Percentiles rank a stretch among this genome's conserved stretches.
These are phyloP conservation scores for Alternaria infectoria DNA, from an alignment of 2,329 filamentous ascomycete species.

Conservation along the genomic window DNA sequence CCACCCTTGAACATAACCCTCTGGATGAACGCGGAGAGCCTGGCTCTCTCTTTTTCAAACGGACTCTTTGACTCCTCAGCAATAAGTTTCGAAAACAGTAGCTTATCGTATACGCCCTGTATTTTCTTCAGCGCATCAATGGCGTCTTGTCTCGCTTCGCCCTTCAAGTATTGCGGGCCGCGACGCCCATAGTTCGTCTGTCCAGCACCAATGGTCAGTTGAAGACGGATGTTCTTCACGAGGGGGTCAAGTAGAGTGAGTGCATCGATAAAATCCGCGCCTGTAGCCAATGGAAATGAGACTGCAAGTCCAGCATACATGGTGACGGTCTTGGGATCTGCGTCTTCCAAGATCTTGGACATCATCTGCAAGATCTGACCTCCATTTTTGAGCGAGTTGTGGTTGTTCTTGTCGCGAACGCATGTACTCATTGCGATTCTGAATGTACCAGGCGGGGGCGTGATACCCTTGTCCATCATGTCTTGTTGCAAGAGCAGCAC, in stretches of 20 bases:
- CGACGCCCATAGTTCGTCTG: background rate
- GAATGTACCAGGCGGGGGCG: conserved; percentile 61
- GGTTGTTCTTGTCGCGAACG: conserved; percentile 76
- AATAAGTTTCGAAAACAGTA: conserved; percentile 40
- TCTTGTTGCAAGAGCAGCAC: conserved; percentile 61
- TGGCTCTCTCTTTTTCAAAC: conserved; percentile 35
- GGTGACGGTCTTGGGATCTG: conserved; percentile 35
- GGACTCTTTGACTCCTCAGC: conserved; percentile 34
- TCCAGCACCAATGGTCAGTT: conserved; percentile 35
- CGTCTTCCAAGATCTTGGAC: conserved; percentile 34
- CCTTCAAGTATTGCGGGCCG: conserved; percentile 22
- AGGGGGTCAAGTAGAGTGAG: conserved; percentile 36
- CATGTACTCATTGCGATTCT: conserved; percentile 77
- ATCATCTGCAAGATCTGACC: conserved; percentile 64
- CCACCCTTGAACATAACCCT: conserved; percentile 23
- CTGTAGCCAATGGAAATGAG: conserved; percentile 37
- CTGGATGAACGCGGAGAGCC: conserved; percentile 33
- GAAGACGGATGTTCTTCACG: conserved; percentile 35
- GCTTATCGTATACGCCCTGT: conserved; percentile 38
- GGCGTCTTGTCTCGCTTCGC: conserved; percentile 31
- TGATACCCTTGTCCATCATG: conserved; percentile 34
- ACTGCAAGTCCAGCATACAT: conserved; percentile 42
- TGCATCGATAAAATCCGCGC: conserved; percentile 36
- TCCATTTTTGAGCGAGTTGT: conserved; percentile 69
- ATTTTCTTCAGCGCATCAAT: conserved; percentile 34